Percentiles rank a stretch among this genome's conserved stretches.
Conservation (phyloP, 2,329 filamentous ascomycete genomes). For the Paracorniculantispora psalliotae region DNA sequence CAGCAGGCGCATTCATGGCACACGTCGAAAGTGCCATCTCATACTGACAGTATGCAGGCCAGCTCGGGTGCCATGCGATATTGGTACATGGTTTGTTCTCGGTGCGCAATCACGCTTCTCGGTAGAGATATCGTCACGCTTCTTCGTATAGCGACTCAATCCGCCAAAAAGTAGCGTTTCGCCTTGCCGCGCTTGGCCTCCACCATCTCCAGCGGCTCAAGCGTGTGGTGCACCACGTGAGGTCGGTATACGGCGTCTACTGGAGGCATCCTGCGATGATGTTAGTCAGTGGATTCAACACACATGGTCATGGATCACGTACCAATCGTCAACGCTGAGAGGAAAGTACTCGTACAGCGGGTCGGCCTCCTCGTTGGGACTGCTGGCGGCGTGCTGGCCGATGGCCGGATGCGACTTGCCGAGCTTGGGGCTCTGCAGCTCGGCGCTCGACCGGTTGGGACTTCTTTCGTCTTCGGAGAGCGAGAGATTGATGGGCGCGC, state of each 20-base stretch:
- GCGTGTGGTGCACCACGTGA: constrained; percentile 88
- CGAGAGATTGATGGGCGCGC: constrained; percentile 45
- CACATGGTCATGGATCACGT: constrained; percentile 21
- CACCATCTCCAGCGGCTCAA: constrained; percentile 61
- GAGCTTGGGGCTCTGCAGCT: constrained; percentile 48
- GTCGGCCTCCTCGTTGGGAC: constrained; percentile 72
- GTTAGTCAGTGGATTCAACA: constrained; percentile 15
- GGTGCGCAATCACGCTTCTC: not conserved
- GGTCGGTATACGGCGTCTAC: constrained; percentile 87
- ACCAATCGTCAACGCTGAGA: constrained; percentile 83
- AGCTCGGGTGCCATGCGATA: not conserved
- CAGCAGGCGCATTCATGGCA: not conserved
- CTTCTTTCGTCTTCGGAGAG: constrained; percentile 58
- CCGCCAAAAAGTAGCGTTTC: constrained; percentile 68
- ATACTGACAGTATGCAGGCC: not conserved
- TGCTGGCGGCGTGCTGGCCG: constrained; percentile 43
- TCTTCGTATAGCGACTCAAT: constrained; percentile 35
- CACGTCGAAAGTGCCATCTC: not conserved
- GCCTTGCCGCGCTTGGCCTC: constrained; percentile 66
- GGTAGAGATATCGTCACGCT: no score
- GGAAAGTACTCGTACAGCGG: constrained; percentile 94
- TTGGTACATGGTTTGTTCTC: constrained; percentile 7
- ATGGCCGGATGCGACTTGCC: constrained; percentile 32
- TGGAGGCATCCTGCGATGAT: constrained; percentile 62
- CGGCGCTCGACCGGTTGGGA: constrained; percentile 46